Base-by-base conservation (phyloP, 768 basidiomycete species). In the Hirschioporus abietinus region DNA sequence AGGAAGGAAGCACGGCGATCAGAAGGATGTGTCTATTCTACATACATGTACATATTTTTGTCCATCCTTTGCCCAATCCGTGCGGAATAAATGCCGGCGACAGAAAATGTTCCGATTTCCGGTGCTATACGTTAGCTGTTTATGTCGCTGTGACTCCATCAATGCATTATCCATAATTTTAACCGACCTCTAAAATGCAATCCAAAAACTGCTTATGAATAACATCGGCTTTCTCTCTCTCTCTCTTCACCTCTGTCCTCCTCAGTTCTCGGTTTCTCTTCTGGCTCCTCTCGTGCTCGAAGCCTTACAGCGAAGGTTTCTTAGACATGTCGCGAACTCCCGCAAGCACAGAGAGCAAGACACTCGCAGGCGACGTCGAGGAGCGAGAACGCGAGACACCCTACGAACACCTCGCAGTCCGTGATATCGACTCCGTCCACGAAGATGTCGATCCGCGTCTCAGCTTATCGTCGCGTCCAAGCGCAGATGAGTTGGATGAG, bases 361-460 rank as follows among this genome's bases (percentile, higher is more conserved):
- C 42, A 3, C 42, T 52, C 42, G 42, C 42, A 52, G 42, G 42
- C 12, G 42, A 52, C 42, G 12, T 52, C 42, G 42, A 52, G 42
- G 42, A 52, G 42, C 42, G 42, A 52, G 42, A 52, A 52, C 15
- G 42, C 3, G 42, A 52, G 42, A 52, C 42, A 15, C 42, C 42
- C 42, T 52, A 15, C 20, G 42, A 52, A 10, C 42, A 52, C 12
- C 42, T 52, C 42, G 42, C 42, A 52, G 42, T 52, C 5, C 42
- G 42, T 10, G 42, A 52, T 52, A 20, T 52, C 15, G 42, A 52
- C 42, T 52, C 42, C 25, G 69, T 76, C 35, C 66, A 72, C 26
- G 76, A 81, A 63, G 72, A 76, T 6, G 75, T 81, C 59, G 82
- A 83, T 70, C 78, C 80, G 12, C 74, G 79, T 58, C 69, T 81